These are phyloP conservation scores for Cryptococcus sp. DNA, from an alignment of 1,284 basidiomycete genomes.

Conservation along the genomic window DNA sequence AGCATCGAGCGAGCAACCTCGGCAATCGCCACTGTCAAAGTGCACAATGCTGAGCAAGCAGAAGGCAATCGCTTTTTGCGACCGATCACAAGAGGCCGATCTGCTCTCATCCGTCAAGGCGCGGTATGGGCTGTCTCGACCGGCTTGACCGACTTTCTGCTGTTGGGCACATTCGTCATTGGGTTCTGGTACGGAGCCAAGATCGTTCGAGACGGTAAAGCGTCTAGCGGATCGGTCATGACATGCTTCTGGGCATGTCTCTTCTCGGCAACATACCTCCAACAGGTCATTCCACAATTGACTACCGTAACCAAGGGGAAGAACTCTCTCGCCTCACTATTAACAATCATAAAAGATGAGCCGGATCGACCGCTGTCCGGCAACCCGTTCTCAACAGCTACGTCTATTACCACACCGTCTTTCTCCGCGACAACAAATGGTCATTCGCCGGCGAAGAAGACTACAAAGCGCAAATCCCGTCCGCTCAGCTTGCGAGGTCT, in stretches of 20 bases:
- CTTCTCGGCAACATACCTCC: slow-evolving; percentile 80
- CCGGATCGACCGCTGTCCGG: slow-evolving; percentile 37
- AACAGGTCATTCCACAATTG: slow-evolving; percentile 79
- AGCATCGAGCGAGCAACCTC: slow-evolving; percentile 74
- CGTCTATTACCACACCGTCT: slow-evolving; percentile 10
- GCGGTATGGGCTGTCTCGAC: slow-evolving; percentile 74
- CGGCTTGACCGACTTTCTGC: slow-evolving; percentile 71
- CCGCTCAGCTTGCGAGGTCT: slow-evolving; percentile 27
- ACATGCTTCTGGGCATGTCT: slow-evolving; percentile 96
- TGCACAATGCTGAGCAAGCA: slow-evolving; percentile 78
- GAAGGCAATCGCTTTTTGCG: slow-evolving; percentile 61
- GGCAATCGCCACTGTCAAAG: slow-evolving; percentile 90
- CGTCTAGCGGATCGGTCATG: slow-evolving; percentile 77
- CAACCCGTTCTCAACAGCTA: slow-evolving; percentile 18
- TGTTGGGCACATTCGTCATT: slow-evolving; percentile 91
- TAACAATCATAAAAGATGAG: slow-evolving; percentile 61
- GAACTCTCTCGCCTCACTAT: slow-evolving; percentile 71
- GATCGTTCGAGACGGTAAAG: slow-evolving; percentile 72
- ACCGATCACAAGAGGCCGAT: slow-evolving; percentile 59
- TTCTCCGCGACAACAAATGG: slow-evolving; percentile 7
- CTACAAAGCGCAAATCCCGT: slow-evolving; percentile 4
- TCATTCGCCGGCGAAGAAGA: slow-evolving; percentile 1
- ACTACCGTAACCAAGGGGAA: slow-evolving; percentile 82
- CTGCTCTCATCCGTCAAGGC: slow-evolving; percentile 57
- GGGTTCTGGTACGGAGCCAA: slow-evolving; percentile 95